phyloP scores from a whole-genome alignment of 768 basidiomycete genomes.

The Leccinellum albellum region DNA sequence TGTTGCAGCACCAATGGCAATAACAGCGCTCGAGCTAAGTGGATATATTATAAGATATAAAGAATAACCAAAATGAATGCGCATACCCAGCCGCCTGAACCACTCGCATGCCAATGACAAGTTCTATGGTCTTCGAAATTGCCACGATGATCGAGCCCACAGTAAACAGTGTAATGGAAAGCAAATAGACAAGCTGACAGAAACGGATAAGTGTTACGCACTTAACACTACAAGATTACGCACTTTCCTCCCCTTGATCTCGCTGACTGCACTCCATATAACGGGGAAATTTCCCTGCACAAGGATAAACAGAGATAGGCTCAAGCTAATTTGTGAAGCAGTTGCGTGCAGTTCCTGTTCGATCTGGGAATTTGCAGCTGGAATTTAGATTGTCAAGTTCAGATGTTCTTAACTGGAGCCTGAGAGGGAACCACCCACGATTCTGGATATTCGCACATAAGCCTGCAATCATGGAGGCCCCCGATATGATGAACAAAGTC shows the following conservation, averaged over 20 bases:
- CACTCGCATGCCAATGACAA: slow-evolving; percentile 64
- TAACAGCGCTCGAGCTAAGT: slow-evolving; percentile 58
- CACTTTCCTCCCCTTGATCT: slow-evolving; percentile 74
- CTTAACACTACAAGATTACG: slow-evolving; percentile 3
- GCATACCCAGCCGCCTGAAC: slow-evolving; percentile 62
- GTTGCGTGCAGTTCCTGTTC: slow-evolving; percentile 59
- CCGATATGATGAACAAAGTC: slow-evolving; percentile 23
- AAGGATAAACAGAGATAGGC: slow-evolving; percentile 67
- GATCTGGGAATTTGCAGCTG: slow-evolving; percentile 68
- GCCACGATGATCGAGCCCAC: slow-evolving; percentile 59
- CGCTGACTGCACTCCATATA: slow-evolving; percentile 31
- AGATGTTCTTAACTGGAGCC: no score
- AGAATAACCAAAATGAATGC: background rate
- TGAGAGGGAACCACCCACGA: slow-evolving; percentile 15
- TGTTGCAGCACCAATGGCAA: slow-evolving; percentile 68
- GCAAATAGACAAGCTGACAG: slow-evolving; percentile 50
- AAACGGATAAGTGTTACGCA: background rate
- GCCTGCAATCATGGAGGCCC: slow-evolving; percentile 30
- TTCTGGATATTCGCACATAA: slow-evolving; percentile 28
- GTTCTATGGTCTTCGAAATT: slow-evolving; percentile 48
- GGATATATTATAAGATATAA: background rate
- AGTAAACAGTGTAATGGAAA: slow-evolving; percentile 50
- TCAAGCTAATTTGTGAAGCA: slow-evolving; percentile 59
- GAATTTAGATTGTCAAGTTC: background rate
- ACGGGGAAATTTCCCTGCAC: slow-evolving; percentile 54